Percentiles rank a stretch among this genome's conserved stretches.
phyloP scores from a whole-genome alignment of 2,329 filamentous ascomycete genomes.

The Leptographium lundbergii region DNA sequence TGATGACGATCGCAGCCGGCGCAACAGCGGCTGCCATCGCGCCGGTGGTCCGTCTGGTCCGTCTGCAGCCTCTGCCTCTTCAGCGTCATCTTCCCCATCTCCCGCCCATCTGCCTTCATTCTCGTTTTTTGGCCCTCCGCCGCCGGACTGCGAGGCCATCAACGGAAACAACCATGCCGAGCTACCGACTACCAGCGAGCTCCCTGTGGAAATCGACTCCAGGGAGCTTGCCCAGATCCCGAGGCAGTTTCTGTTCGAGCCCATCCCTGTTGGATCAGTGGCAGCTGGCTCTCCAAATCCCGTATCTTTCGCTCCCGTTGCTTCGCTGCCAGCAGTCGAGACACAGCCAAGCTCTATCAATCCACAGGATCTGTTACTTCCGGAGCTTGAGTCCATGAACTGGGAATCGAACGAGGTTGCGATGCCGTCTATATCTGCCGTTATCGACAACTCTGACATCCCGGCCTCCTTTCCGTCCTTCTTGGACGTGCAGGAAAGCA shows the following conservation, averaged over 20 bases:
- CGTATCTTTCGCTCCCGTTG: background rate
- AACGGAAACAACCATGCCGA: constrained; percentile 24
- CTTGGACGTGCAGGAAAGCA: background rate
- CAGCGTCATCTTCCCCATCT: background rate
- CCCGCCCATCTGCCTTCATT: background rate
- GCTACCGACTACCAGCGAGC: constrained; percentile 32
- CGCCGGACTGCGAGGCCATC: constrained; percentile 31
- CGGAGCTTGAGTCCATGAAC: constrained; percentile 20
- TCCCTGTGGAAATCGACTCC: constrained; percentile 38
- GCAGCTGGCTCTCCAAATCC: background rate
- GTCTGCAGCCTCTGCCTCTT: background rate
- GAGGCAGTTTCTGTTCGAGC: background rate
- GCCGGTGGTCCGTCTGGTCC: background rate
- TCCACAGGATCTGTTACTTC: constrained; percentile 18
- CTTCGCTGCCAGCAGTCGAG: constrained; percentile 5
- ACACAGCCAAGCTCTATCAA: constrained; percentile 15
- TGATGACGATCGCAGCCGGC: background rate
- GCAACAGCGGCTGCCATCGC: background rate
- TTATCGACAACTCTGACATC: background rate
- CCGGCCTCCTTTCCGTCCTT: background rate
- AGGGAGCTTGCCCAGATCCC: constrained; percentile 21
- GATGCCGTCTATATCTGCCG: background rate
- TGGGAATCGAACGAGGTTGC: constrained; percentile 13
- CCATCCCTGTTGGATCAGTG: background rate
- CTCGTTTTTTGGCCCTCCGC: constrained; percentile 19